Conservation (phyloP, 2,329 filamentous ascomycete genomes). For the Aschersonia sp. region DNA sequence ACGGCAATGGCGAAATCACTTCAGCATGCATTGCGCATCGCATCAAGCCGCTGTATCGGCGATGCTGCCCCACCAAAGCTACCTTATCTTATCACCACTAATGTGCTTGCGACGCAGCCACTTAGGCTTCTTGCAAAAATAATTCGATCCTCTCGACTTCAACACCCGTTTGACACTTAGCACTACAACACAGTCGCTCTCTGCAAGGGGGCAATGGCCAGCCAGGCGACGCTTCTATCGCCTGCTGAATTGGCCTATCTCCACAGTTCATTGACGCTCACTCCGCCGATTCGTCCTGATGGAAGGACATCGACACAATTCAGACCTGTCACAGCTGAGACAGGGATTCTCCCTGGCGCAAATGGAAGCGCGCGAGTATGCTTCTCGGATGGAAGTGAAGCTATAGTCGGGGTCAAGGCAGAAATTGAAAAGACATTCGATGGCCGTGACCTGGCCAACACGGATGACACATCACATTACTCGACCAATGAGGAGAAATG, state of each 20-base stretch:
- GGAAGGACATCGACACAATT: constrained; percentile 73
- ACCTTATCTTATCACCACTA: neutral
- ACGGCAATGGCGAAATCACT: too few species aligned
- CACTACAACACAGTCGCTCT: neutral
- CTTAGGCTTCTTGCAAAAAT: neutral
- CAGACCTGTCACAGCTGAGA: constrained; percentile 80
- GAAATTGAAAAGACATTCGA: constrained; percentile 65
- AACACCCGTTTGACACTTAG: neutral
- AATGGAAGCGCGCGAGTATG: constrained; percentile 91
- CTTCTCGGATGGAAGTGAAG: constrained; percentile 90
- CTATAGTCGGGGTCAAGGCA: constrained; percentile 88
- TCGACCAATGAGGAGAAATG: constrained; percentile 20
- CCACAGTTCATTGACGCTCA: constrained; percentile 68
- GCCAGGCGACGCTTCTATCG: constrained; percentile 65
- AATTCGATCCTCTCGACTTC: too few species aligned
- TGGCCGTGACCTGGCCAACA: constrained; percentile 11
- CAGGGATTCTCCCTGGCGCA: constrained; percentile 72
- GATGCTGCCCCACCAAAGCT: neutral
- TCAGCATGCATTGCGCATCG: too few species aligned
- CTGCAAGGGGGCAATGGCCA: constrained; percentile 34
- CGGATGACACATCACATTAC: constrained; percentile 5
- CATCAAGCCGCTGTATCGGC: too few species aligned
- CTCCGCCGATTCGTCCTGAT: constrained; percentile 79
- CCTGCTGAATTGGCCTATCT: constrained; percentile 95
- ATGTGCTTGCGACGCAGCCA: neutral